Evolutionary conservation across 1,284 basidiomycete genomes (phyloP), one percentile per base, ranked within the genome.

Genomic region (Ustilago trichophora): DNA sequence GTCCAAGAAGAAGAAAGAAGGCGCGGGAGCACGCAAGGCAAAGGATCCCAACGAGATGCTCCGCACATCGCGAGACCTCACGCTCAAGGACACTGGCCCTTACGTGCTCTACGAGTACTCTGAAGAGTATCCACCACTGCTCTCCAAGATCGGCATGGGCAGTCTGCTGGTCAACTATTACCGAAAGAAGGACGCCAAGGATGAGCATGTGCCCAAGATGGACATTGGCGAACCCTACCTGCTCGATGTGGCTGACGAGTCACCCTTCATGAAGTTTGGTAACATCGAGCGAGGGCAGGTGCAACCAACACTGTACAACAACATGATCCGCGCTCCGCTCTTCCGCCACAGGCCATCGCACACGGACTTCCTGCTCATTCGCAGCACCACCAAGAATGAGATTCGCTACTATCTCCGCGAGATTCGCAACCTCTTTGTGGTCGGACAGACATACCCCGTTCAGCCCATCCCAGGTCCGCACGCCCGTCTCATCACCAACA

Each of bases 101-200:
- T 81, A 74, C 41, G 73, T 81, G 33, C 50, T 81, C 29, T 81
- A 77, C 59, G 80, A 81, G 37, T 81, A 79, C 42, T 80, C 80
- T 21, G 80, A 98, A 84, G 96, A 98, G 78, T 92, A 96, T 78
- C 95, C 95, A 3, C 91, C 95, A 3, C 92, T 98, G 42, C 87
- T 96, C 77, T 91, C 91, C 22, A 93, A 94, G 76, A 92, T 96
- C 76, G 96, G 95, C 24, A 98, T 98, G 95, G 95, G 95, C 10
- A 95, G 91, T 71, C 88, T 93, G 24, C 86, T 99, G 33, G 96
- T 98, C 65, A 99, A 98, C 79, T 99, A 99, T 82, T 99, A 98
- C 83, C 88, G 96, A 40, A 98, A 98, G 84, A 93, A 91, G 82
- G 89, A 90, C 65, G 91, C 94, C 66, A 91, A 92, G 76, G 95